Conservation (phyloP, 106 monocot species). For the Dactylorhiza incarnata region DNA sequence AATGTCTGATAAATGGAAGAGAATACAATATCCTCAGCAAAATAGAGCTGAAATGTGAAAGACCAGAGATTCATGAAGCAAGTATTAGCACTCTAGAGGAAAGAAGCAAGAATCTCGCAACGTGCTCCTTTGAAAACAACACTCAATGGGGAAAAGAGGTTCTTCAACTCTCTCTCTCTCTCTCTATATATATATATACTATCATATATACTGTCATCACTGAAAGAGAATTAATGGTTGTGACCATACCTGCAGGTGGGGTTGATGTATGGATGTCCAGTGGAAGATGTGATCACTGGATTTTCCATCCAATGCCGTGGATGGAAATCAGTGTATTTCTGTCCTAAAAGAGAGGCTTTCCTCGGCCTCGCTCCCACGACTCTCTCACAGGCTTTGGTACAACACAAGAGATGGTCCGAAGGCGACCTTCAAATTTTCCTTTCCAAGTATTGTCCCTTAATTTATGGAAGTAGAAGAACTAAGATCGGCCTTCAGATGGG, state of each 20-base stretch:
- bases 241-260: conserved; percentile 34
- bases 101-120: conserved; percentile 16
- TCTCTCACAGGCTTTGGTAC: conserved; percentile 39
- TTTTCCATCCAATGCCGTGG: conserved; percentile 67
- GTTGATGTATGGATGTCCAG: conserved; percentile 54
- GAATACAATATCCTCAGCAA: conserved; percentile 2
- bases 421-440: conserved; percentile 54
- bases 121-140: conserved; percentile 32
- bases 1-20: conserved; percentile 18
- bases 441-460: conserved; percentile 51
- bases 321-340: conserved; percentile 61
- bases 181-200: no score
- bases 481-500: conserved; percentile 49
- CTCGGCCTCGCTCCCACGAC: conserved; percentile 52
- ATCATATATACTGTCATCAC: no score
- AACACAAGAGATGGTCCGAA: conserved; percentile 69
- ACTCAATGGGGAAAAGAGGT: conserved; percentile 49
- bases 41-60: conserved; percentile 4
- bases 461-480: conserved; percentile 33
- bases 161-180: neutral
- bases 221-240: no score
- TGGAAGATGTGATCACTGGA: conserved; percentile 74
- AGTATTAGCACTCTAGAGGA: conserved; percentile 15
- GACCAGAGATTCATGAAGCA: conserved; percentile 5
- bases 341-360: conserved; percentile 38